Evolutionary conservation across 2,329 filamentous ascomycete genomes (phyloP).

Genomic region (Colletotrichum ledebouriae): DNA sequence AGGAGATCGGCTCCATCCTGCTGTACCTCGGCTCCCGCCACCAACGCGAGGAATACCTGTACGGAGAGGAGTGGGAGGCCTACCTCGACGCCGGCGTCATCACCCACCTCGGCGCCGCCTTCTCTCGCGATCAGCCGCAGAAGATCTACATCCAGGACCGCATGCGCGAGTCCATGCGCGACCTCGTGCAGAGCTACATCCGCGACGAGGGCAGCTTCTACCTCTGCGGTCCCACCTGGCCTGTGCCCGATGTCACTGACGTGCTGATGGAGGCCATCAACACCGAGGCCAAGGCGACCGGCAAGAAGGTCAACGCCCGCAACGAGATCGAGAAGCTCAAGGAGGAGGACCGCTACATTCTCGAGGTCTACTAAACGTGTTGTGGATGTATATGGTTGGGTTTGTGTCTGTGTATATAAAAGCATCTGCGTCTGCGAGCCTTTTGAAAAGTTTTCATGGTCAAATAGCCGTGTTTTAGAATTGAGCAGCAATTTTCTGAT

Average conservation of each 20-base stretch:
- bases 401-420: slow-evolving; percentile 6
- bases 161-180: slow-evolving; percentile 88
- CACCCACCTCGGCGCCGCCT: slow-evolving; percentile 91
- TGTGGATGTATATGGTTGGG: slow-evolving; percentile 3
- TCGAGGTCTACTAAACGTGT: slow-evolving; percentile 87
- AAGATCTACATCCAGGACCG: slow-evolving; percentile 99
- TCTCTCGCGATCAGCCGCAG: slow-evolving; percentile 95
- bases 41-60: slow-evolving; percentile 98
- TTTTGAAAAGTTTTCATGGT: slow-evolving; percentile 20
- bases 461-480: not conserved
- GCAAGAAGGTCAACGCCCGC: slow-evolving; percentile 85
- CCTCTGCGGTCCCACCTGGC: slow-evolving; percentile 98
- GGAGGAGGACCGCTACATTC: slow-evolving; percentile 92
- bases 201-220: slow-evolving; percentile 93
- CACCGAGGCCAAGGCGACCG: slow-evolving; percentile 75
- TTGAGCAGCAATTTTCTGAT: not conserved
- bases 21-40: slow-evolving; percentile 97
- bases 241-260: slow-evolving; percentile 94
- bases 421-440: not conserved
- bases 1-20: slow-evolving; percentile 92
- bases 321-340: slow-evolving; percentile 98
- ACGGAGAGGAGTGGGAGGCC: slow-evolving; percentile 99
- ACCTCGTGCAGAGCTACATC: slow-evolving; percentile 90
- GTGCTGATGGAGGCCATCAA: slow-evolving; percentile 94
- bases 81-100: slow-evolving; percentile 96